phyloP scores from a whole-genome alignment of 345 rosid species.

The Euphorbia pulcherrima region DNA sequence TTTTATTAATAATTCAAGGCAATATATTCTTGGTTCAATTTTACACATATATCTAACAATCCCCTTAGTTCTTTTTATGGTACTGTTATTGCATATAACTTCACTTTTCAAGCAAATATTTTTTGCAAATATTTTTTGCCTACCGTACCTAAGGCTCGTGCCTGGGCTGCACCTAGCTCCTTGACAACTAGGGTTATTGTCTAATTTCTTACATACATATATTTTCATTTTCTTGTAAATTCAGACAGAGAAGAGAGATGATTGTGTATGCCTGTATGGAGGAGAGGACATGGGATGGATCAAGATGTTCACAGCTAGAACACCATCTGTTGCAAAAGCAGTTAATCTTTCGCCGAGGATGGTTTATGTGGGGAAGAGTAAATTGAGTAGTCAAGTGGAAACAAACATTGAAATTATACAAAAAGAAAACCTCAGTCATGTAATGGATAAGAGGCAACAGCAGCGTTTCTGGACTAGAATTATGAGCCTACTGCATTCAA shows the following conservation, averaged over 20 bases:
- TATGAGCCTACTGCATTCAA: not conserved
- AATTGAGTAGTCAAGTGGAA: not conserved
- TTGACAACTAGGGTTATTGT: too few relatives aligned
- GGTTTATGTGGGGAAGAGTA: conserved; percentile 11
- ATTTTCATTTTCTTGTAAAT: not conserved
- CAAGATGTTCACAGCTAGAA: conserved; percentile 10
- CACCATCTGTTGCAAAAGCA: conserved; percentile 8
- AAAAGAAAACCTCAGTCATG: not conserved
- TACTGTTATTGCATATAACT: too few relatives aligned
- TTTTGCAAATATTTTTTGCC: too few relatives aligned
- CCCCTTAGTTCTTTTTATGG: too few relatives aligned
- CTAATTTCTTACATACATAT: too few relatives aligned
- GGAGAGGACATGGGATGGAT: conserved; percentile 21
- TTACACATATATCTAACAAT: too few relatives aligned
- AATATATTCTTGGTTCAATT: too few relatives aligned
- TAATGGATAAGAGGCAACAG: not conserved
- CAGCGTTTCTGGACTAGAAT: not conserved
- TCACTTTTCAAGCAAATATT: too few relatives aligned
- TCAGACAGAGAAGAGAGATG: conserved; percentile 9
- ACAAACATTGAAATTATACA: not conserved
- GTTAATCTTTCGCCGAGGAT: not conserved
- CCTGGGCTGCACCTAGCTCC: too few relatives aligned
- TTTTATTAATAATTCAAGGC: too few relatives aligned
- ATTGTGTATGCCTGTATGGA: conserved; percentile 17
- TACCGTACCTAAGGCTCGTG: too few relatives aligned